A percentile compares a stretch with the other conserved stretches of the same genome.
phyloP scores from a whole-genome alignment of 441 rosid species.

The Populus trichocarpa region DNA sequence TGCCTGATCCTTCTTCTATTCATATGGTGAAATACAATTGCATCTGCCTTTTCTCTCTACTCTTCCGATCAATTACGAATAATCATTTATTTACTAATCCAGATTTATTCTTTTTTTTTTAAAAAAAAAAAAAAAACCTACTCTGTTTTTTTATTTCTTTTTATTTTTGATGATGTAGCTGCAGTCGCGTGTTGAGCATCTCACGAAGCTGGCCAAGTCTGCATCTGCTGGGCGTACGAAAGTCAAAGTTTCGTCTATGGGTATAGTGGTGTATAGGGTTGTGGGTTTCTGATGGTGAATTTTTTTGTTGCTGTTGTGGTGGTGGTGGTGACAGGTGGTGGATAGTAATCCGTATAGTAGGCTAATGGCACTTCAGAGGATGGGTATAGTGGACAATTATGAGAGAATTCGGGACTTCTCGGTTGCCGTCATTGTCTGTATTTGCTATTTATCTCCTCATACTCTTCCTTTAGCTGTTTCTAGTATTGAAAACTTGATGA shows the following conservation, averaged over 20 bases:
- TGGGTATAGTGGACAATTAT: constrained; percentile 90
- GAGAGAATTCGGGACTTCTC: constrained; percentile 87
- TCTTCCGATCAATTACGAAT: background rate
- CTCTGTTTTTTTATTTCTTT: background rate
- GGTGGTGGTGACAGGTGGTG: constrained; percentile 55
- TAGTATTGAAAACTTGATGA: background rate
- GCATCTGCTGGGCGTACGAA: constrained; percentile 58
- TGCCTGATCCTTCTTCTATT: constrained; percentile 51
- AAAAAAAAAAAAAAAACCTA: too few species aligned
- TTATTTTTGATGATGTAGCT: constrained; percentile 39
- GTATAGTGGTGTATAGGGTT: background rate
- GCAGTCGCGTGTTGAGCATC: constrained; percentile 49
- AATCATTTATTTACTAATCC: background rate
- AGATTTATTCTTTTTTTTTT: background rate
- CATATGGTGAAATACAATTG: constrained; percentile 40
- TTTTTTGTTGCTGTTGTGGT: background rate
- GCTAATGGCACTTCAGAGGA: constrained; percentile 97
- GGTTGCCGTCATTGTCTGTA: constrained; percentile 86
- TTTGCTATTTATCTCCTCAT: constrained; percentile 33
- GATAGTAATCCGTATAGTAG: constrained; percentile 97
- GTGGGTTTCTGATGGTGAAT: background rate
- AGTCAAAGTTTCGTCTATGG: constrained; percentile 55
- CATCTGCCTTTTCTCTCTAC: background rate
- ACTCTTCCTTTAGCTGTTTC: background rate
- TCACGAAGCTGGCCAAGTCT: constrained; percentile 47